Base-by-base conservation (phyloP, 345 rosid genomes). In the Populus alba region DNA sequence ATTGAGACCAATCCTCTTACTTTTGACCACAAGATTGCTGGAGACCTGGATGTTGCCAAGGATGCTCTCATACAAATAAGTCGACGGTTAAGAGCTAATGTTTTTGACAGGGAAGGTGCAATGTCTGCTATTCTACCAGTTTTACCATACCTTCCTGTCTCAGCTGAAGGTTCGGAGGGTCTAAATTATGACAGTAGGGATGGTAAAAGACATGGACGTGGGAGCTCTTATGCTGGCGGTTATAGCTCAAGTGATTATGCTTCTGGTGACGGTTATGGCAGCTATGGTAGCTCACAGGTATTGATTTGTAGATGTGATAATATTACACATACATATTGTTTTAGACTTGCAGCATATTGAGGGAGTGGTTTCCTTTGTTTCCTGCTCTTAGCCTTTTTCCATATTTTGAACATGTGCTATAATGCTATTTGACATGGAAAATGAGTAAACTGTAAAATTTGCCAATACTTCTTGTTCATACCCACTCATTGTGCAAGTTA, bases 21-120 rank as follows among this genome's bases (percentile, higher is more conserved):
- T 74, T 78, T 29, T 75, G 10, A 37, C 80, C 45, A 53, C 79
- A 85, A 96, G 99, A 94, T 96, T 22, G 79, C 95, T 65, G 99
- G 99, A 78, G 98, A 96, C 79, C 97, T 91, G 84, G 98, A 94
- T 77, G 87, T 89, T 81, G 97, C 95, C 78, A 94, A 96, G 88
- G 99, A 92, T 76, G 99, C 99, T 83, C 95, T 96, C 43, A 74
- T 92, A 67, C 97, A 92, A 87, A 85, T 96, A 77, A 85, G 90
- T 49, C 89, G 88, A 13, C 90, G 97, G 68, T 83, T 96, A 78
- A 92, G 99, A 80, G 97, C 95, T 71, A 96, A 96, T 74, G 75
- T 88, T 73, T 96, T 94, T 86, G 98, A 94, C 68, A 82, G 97
- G 84, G 99, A 96, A 86, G 91, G 95, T 80, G 89, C 93, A 66